These are phyloP conservation scores for Detonula confervacea DNA, from an alignment of 352 stramenopile species.

Conservation along the genomic window DNA sequence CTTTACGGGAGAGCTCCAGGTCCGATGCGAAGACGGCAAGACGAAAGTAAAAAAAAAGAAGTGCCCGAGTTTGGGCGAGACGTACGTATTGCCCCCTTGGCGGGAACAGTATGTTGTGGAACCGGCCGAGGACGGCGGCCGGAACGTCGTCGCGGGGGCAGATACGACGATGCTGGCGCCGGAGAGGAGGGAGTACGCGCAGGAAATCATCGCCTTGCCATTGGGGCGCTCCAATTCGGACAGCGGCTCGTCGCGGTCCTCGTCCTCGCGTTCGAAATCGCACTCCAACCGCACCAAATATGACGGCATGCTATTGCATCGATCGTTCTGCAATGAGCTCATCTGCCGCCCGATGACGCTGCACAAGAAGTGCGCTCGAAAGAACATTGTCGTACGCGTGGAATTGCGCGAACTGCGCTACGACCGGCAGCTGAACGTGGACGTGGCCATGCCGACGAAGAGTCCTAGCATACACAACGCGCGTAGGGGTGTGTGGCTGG, in stretches of 20 bases:
- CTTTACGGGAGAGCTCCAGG: slow-evolving; percentile 80
- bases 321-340: slow-evolving; percentile 85
- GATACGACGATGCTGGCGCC: neutral
- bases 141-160: slow-evolving; percentile 35
- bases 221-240: slow-evolving; percentile 53
- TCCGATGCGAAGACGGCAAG: slow-evolving; percentile 53
- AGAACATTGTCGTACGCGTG: slow-evolving; percentile 82
- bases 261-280: slow-evolving; percentile 31
- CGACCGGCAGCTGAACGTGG: slow-evolving; percentile 56
- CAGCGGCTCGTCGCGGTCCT: no score
- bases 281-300: slow-evolving; percentile 42
- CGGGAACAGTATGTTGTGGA: slow-evolving; percentile 65
- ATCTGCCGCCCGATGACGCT: slow-evolving; percentile 76
- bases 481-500: slow-evolving; percentile 74
- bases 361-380: slow-evolving; percentile 75
- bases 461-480: slow-evolving; percentile 81
- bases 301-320: slow-evolving; percentile 60
- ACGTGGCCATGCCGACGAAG: slow-evolving; percentile 61
- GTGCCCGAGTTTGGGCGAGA: slow-evolving; percentile 40
- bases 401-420: slow-evolving; percentile 79
- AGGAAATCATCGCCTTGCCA: slow-evolving; percentile 75
- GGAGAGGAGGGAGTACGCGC: slow-evolving; percentile 62
- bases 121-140: slow-evolving; percentile 65
- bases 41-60: slow-evolving; percentile 37
- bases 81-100: slow-evolving; percentile 65